phyloP scores from a whole-genome alignment of 441 rosid genomes.

The Adansonia gregorii region DNA sequence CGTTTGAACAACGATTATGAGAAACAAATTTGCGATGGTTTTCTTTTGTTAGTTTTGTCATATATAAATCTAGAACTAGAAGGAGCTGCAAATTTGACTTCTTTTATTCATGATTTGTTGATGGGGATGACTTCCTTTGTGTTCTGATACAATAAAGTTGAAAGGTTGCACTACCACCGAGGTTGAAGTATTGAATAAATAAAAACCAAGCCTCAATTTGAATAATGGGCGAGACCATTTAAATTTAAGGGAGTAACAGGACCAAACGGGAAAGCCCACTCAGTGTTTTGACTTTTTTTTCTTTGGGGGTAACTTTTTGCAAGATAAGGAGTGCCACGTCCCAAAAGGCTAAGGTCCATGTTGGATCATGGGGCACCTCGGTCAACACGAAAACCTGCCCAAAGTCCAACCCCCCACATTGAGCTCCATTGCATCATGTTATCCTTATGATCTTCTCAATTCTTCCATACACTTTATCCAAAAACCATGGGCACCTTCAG shows the following conservation, averaged over 20 bases:
- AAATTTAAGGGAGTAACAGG: neutral
- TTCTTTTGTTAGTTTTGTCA: neutral
- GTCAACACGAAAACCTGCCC: neutral
- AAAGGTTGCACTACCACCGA: no score
- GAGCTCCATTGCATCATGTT: neutral
- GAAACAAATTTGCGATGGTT: no score
- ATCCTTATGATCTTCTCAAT: neutral
- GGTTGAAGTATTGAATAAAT: no score
- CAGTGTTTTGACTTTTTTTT: neutral
- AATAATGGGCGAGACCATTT: neutral
- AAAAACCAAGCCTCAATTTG: neutral
- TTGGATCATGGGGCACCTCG: neutral
- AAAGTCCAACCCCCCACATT: neutral
- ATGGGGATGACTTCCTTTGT: conserved; percentile 75
- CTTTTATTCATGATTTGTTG: conserved; percentile 61
- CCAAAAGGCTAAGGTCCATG: conserved; percentile 30
- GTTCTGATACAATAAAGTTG: no score
- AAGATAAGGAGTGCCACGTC: conserved; percentile 29
- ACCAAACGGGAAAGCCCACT: neutral
- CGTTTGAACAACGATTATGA: no score
- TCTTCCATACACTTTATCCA: conserved; percentile 29
- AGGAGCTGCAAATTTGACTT: neutral
- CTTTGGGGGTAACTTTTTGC: neutral
- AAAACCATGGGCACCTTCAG: conserved; percentile 35
- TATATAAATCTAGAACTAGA: conserved; percentile 6